Base-by-base conservation (phyloP, 1,284 basidiomycete genomes). In the Schizophyllum commune region DNA sequence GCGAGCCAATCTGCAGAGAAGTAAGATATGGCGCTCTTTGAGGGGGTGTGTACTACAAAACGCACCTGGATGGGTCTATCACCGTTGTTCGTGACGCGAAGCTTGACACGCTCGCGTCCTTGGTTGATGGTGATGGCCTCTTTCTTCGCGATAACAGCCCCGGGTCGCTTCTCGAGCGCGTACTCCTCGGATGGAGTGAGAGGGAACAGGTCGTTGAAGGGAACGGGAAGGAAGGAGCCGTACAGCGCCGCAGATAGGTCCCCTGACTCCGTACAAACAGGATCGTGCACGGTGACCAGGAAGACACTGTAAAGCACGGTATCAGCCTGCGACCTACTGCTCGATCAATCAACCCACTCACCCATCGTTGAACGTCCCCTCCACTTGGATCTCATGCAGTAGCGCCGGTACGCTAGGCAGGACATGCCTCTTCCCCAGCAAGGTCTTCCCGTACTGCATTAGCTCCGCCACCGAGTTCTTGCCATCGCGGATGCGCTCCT, bases 401-500 rank as follows among this genome's bases (percentile, higher is more conserved):
- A 86, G 77, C 5, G 74, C 73, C 0, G 86, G 79, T 1, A 93
- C 90, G 39, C 83, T 83, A 0, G 93, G 86, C 63, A 95, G 79
- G n/a, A 99, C 96, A 74, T 99, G 96, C 61, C 91, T 77, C 34
- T 91, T 79, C 1, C 96, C 96, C 7, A 99, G 82, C 61, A 99
- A 74, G 33, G 84, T 85, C 78, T 96, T 98, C 19, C 95, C 94
- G 64, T 92, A 79, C 61, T 93, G 86, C 96, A 98, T 98, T 20
- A 99, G 77, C 65, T 97, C 83, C 1, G 93, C 84, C 1, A 99
- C 96, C 0, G 85, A 86, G 69, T 94, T 83, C n/a, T 77, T 73
- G 4, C 96, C 96, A 89, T 98, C 96, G n/a, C 96, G 83, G 67
- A 97, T 96, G 57, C 87, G 85, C 73, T 98, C 97, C 65, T 98